Base-by-base conservation (phyloP, 805 yeast species). In the Candida yuanshanica region DNA sequence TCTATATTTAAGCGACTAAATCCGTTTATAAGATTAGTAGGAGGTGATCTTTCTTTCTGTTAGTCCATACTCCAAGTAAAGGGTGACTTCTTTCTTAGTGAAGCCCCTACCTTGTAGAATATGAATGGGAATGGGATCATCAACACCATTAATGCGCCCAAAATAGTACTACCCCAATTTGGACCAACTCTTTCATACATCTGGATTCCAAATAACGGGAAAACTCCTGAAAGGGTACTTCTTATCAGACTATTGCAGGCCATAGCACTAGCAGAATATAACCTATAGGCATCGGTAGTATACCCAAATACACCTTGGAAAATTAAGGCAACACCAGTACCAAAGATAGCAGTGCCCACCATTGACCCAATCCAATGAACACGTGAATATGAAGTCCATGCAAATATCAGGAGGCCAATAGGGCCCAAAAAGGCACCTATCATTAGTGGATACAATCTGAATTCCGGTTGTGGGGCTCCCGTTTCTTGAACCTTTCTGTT, bases 351-450 rank as follows among this genome's bases (percentile, higher is more conserved):
- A 44, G 88, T 90, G 2, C 90, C 79, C 43, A 80, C 71, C 17
- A 77, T 64, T 5, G 93, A 81, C 1, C 74, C 85, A 55, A 82
- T 78, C 88, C 89, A 84, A 55, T 80, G 89, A 10, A 83, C 70
- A 23, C 71, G 55, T 1, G 60, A 41, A 50, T 74, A 73, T 20
- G 80, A 72, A 3, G 88, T 72, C 90, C 93, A 85, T 3, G 80
- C 91, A 46, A 84, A 67, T 75, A 89, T 83, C 66, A 84, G 82
- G 39, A 85, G 63, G 0, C 86, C 74, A 22, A 77, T 66, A 1
- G 88, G 88, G 44, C 81, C 64, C 20, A 74, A 63, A 20, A 80
- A 62, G 0, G 86, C 77, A n/a, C 90, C 93, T 44, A 77, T 57
- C 56, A 79, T 76, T 45, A 82, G 74, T 6, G 83, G 68, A 27